Evolutionary conservation across 2,329 filamentous ascomycete genomes (phyloP).

Genomic region (Aspergillus fischeri): DNA sequence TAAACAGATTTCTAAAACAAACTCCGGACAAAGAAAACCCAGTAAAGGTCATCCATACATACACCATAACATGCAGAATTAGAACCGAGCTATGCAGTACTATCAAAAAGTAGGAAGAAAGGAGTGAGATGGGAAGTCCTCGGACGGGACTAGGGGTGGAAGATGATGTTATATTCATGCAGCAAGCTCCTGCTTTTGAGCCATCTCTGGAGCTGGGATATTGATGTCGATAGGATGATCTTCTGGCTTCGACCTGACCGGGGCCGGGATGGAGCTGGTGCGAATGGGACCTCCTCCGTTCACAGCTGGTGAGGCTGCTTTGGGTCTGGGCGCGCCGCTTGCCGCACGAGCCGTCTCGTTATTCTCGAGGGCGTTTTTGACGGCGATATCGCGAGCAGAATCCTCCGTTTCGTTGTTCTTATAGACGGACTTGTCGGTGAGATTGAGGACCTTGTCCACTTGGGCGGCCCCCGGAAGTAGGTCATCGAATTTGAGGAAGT

Average conservation of each 20-base stretch:
- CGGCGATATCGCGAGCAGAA: constrained; percentile 20
- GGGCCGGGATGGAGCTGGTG: constrained; percentile 27
- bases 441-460: constrained; percentile 57
- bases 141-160: neutral
- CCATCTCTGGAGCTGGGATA: constrained; percentile 14
- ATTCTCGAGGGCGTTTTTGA: constrained; percentile 31
- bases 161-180: constrained; percentile 11
- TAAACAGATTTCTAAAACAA: neutral
- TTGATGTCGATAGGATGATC: constrained; percentile 18
- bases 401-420: constrained; percentile 12
- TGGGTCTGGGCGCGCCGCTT: constrained; percentile 23
- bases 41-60: neutral
- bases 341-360: constrained; percentile 35
- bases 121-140: neutral
- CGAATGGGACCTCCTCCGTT: constrained; percentile 31
- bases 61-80: constrained; percentile 12
- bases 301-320: constrained; percentile 17
- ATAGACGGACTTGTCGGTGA: constrained; percentile 23
- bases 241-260: constrained; percentile 19
- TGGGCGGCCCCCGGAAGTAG: constrained; percentile 61
- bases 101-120: constrained; percentile 1
- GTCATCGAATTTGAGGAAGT: constrained; percentile 60
- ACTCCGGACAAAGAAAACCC: neutral
- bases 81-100: constrained; percentile 22
- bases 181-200: constrained; percentile 21